phyloP scores from a whole-genome alignment of 208 protist species.

The Leishmania tropica region DNA sequence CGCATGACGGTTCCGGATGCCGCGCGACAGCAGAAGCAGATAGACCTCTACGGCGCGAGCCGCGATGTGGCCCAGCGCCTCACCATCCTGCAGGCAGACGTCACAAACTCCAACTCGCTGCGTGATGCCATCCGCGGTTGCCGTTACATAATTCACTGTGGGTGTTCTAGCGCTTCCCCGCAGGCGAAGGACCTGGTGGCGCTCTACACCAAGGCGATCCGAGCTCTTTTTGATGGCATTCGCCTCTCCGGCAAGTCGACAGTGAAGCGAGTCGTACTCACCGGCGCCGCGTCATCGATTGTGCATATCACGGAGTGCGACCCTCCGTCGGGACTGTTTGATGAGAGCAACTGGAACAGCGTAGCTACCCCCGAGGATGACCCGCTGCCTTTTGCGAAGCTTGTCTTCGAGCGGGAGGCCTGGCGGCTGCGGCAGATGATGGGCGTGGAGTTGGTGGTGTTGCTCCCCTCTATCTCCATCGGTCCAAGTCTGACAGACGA shows the following conservation, averaged over 20 bases:
- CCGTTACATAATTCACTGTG: conserved; percentile 90
- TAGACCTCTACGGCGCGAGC: conserved; percentile 66
- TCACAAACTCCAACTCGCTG: conserved; percentile 77
- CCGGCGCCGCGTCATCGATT: conserved; percentile 78
- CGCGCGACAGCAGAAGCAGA: conserved; percentile 59
- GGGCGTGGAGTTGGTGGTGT: conserved; percentile 86
- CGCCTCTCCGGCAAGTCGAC: conserved; percentile 75
- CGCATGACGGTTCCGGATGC: conserved; percentile 70
- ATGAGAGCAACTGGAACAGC: conserved; percentile 87
- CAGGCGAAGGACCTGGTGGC: conserved; percentile 48
- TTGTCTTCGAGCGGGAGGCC: conserved; percentile 89
- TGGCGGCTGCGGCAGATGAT: conserved; percentile 89
- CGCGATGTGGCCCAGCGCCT: conserved; percentile 66
- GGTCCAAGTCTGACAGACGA: conserved; percentile 84
- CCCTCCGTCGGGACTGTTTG: conserved; percentile 67
- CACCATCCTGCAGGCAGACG: conserved; percentile 66
- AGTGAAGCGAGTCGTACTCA: conserved; percentile 87
- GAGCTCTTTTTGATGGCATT: conserved; percentile 89
- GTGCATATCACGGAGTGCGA: conserved; percentile 73
- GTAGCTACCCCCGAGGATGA: conserved; percentile 64
- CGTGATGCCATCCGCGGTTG: conserved; percentile 81
- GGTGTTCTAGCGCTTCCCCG: conserved; percentile 49
- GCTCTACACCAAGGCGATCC: conserved; percentile 73
- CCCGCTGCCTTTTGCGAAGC: conserved; percentile 75
- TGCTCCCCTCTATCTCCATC: conserved; percentile 86